Evolutionary conservation across 2,329 filamentous ascomycete species (phyloP).

Genomic region (Elsinoe fawcettii): DNA sequence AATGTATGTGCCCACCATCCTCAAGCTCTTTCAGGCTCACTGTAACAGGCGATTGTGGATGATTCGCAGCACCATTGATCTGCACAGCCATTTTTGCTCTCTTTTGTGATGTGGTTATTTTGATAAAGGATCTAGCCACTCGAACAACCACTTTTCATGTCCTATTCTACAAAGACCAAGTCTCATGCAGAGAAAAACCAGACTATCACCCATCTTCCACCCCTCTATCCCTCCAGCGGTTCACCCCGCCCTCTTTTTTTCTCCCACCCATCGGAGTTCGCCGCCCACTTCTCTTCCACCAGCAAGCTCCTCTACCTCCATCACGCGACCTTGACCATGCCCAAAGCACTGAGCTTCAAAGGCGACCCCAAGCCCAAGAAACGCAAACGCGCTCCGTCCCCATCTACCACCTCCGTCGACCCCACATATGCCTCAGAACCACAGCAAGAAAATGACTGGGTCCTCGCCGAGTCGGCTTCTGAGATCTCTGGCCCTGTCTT

Average conservation of each 20-base stretch:
- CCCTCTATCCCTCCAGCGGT: background rate
- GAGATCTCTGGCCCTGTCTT: slow-evolving; percentile 79
- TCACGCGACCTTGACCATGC: slow-evolving; percentile 53
- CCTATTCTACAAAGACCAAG: background rate
- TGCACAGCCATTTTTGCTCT: slow-evolving; percentile 16
- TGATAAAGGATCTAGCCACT: background rate
- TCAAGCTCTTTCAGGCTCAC: slow-evolving; percentile 38
- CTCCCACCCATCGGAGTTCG: background rate
- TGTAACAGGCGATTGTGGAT: slow-evolving; percentile 30
- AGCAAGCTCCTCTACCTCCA: background rate
- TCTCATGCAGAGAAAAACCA: background rate
- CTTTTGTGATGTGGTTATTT: background rate
- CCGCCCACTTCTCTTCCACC: background rate
- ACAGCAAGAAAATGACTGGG: slow-evolving; percentile 79
- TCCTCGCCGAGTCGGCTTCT: slow-evolving; percentile 64
- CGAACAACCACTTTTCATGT: background rate
- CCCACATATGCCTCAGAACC: slow-evolving; percentile 32
- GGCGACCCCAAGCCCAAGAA: slow-evolving; percentile 95
- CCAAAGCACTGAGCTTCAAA: slow-evolving; percentile 90
- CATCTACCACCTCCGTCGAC: slow-evolving; percentile 29
- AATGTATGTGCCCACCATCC: slow-evolving; percentile 21
- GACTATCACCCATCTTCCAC: background rate
- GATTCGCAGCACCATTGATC: slow-evolving; percentile 14
- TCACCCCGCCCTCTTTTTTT: slow-evolving; percentile 6
- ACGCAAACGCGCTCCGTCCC: slow-evolving; percentile 62